Base-by-base conservation (phyloP, 495 filamentous ascomycete species). In the Xylaria curta region DNA sequence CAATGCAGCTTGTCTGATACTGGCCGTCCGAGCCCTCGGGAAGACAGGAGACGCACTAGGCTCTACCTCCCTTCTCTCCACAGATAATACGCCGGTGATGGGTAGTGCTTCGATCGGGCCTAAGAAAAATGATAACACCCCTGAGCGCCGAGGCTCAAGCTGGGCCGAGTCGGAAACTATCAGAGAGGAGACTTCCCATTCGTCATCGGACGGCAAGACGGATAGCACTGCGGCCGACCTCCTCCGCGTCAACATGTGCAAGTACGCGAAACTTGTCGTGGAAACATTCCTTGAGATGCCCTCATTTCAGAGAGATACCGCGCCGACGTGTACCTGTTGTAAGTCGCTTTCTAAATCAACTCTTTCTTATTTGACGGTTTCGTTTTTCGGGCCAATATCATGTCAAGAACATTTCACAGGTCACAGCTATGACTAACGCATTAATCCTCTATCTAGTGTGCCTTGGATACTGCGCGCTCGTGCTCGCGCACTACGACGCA, bases 271-370 rank as follows among this genome's bases (percentile, higher is more conserved):
- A 69, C 60, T 78, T 26, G 61, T 77, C 15, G 19, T 78, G 15
- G 69, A 78, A 38, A 75, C 76, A 0, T 78, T 78, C 28, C n/a
- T 78, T 7, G 75, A 78, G 59, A 77, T 75, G 75, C 76, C 76
- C 19, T 12, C 69, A 2, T 77, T 78, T 62, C 68, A 74, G 42
- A 74, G 71, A 73, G 76, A 78, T 38, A 61, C 71, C 9, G 70
- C 73, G 9, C 69, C 73, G 24, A 78, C 75, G 6, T 76, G 73
- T 24, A 68, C 73, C 1, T 77, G 75, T 33, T 72, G 58, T 60
- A 0, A 60, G 58, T 60, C 6, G n/a, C 4, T 31, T n/a, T 5
- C 10, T 7, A 0, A 36, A 15, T 38, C 19, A 21, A 10, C n/a
- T 60, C 12, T 21, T 60, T 15, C 33, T 33, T 60, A 15, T 58